These are phyloP conservation scores for Apiotrichum gamsii DNA, from an alignment of 1,284 basidiomycete species.

Conservation along the genomic window DNA sequence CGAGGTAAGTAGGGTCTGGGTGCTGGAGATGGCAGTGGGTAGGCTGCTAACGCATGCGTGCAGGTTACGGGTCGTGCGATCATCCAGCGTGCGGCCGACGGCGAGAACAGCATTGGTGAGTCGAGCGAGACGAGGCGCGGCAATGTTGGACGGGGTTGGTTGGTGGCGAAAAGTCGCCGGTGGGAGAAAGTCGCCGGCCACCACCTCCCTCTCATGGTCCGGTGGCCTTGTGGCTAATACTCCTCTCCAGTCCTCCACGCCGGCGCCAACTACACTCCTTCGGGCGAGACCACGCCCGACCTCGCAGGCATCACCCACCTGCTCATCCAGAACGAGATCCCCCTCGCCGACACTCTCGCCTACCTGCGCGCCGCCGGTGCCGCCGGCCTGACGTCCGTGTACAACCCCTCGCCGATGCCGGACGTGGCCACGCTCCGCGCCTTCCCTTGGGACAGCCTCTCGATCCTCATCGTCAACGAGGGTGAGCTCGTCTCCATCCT, in stretches of 20 bases:
- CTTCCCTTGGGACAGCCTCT: constrained; percentile 50
- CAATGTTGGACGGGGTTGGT: too few species aligned
- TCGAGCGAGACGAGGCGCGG: too few species aligned
- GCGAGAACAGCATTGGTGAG: constrained; percentile 47
- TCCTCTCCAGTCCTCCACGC: constrained; percentile 34
- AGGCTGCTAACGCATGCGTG: constrained; percentile 15
- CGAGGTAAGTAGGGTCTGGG: constrained; percentile 9
- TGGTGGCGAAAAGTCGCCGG: too few species aligned
- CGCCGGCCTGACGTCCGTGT: constrained; percentile 41
- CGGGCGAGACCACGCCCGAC: constrained; percentile 1
- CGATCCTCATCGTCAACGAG: constrained; percentile 54
- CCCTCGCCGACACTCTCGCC: constrained; percentile 47
- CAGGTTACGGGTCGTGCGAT: constrained; percentile 47
- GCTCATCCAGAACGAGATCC: constrained; percentile 56
- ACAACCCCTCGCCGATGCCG: constrained; percentile 56
- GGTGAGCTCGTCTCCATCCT: constrained; percentile 46
- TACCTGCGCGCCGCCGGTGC: constrained; percentile 39
- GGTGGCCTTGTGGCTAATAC: too few species aligned
- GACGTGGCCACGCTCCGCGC: constrained; percentile 38
- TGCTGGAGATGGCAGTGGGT: not conserved
- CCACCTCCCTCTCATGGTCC: too few species aligned
- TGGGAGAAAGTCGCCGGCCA: too few species aligned
- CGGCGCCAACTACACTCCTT: constrained; percentile 40
- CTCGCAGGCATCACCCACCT: constrained; percentile 45
- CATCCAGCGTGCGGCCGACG: constrained; percentile 48